A percentile compares a stretch with the other conserved stretches of the same genome.
These are phyloP conservation scores for Paramecium tetraurelia DNA, from an alignment of 73 alveolate genomes.

Conservation along the genomic window DNA sequence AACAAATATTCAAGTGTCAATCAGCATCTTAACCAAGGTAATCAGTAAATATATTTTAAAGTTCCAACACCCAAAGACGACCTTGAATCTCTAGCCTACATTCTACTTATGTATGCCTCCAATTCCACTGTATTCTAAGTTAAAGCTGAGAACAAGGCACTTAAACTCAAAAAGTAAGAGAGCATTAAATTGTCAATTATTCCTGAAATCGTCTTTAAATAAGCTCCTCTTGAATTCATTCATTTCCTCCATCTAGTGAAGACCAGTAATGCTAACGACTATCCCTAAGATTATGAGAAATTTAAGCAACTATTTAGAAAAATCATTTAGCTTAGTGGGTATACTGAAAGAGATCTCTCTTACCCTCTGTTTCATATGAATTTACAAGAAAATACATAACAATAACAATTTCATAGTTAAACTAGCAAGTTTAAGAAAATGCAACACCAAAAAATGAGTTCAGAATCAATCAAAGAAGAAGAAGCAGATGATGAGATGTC, in stretches of 20 bases:
- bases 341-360: background rate
- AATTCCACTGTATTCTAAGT: background rate
- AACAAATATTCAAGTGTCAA: background rate
- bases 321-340: background rate
- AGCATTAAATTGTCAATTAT: background rate
- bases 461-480: slow-evolving; percentile 14
- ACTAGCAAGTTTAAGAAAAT: background rate
- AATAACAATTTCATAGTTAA: background rate
- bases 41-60: background rate
- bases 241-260: background rate
- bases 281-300: slow-evolving; percentile 31
- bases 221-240: slow-evolving; percentile 30
- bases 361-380: background rate
- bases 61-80: slow-evolving; percentile 45
- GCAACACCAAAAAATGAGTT: background rate
- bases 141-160: background rate
- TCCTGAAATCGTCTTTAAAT: background rate
- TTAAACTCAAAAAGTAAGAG: slow-evolving; percentile 1
- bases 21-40: slow-evolving; percentile 11
- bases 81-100: slow-evolving; percentile 39
- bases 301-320: background rate
- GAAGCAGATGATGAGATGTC: background rate
- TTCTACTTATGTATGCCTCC: background rate
- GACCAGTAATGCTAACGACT: background rate
- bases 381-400: background rate